A percentile compares a stretch with the other conserved stretches of the same genome.
phyloP scores from a whole-genome alignment of 768 basidiomycete genomes.

The Cyathus striatus region DNA sequence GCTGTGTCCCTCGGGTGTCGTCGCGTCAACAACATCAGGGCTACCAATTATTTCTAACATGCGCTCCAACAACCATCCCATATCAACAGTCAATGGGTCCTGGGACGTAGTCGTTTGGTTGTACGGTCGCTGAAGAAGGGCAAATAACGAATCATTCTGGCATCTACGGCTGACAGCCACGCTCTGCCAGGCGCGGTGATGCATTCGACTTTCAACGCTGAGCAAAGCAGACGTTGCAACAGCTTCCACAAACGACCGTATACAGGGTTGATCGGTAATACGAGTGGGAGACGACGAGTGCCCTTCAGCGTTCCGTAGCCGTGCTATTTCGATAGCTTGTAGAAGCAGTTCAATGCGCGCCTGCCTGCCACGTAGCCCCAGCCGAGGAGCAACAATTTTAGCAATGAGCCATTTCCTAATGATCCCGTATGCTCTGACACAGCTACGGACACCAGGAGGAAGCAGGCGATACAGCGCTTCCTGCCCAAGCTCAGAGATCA shows the following conservation, averaged over 20 bases:
- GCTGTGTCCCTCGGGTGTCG: constrained; percentile 45
- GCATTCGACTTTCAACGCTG: constrained; percentile 75
- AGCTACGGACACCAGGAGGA: constrained; percentile 71
- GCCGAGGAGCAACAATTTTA: constrained; percentile 56
- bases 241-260: constrained; percentile 79
- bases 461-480: constrained; percentile 70
- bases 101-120: constrained; percentile 37
- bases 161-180: constrained; percentile 60
- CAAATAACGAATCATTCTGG: constrained; percentile 54
- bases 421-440: constrained; percentile 70
- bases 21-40: constrained; percentile 61
- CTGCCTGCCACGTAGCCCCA: constrained; percentile 63
- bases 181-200: constrained; percentile 73
- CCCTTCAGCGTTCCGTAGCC: constrained; percentile 49
- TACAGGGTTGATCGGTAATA: constrained; percentile 52
- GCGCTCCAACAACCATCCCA: constrained; percentile 81
- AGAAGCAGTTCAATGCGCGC: constrained; percentile 70
- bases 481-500: constrained; percentile 67
- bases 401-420: constrained; percentile 77
- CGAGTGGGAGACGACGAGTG: constrained; percentile 24
- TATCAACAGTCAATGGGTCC: constrained; percentile 62
- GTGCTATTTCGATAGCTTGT: constrained; percentile 68
- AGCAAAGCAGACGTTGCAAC: constrained; percentile 71
- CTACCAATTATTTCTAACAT: constrained; percentile 75
- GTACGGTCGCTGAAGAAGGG: constrained; percentile 49